Evolutionary conservation across 2,329 filamentous ascomycete genomes (phyloP), one percentile per base, ranked within the genome.

Genomic region (Pyricularia pennisetigena): DNA sequence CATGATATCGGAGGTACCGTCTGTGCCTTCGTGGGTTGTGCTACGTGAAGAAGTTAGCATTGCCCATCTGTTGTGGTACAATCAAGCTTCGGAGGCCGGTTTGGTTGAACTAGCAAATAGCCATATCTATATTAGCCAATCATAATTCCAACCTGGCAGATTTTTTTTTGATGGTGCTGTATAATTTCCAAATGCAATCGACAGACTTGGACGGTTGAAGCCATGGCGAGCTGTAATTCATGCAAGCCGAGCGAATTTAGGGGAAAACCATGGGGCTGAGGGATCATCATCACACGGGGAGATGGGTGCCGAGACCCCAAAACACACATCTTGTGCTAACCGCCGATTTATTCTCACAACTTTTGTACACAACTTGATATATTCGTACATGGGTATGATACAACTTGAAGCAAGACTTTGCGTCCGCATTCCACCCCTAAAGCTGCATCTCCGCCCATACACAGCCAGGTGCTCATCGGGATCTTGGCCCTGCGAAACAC

Each of bases 311-410:
- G 20, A 49, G 16, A 49, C 10, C 14, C 12, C 12, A 12, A 16
- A 49, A 8, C 41, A 49, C 20, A 49, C 4, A 49, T 49, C 16
- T 49, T 4, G 16, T 49, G 5, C 41, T 49, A 20, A 16, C 59
- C 5, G 16, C 23, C 2, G 26, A 26, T 28, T 35, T 35, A 28
- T 14, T 23, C 14, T 4, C 14, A 28, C 24, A 16, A 62, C 12
- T 16, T 62, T 12, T 62, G 59, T 29, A 62, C 23, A 62, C 24
- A 62, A 7, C 7, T 62, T 62, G 12, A 28, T 62, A 20, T 62
- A 62, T 62, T 62, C 59, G 59, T 62, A 62, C 59, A 62, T n/a
- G n/a, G n/a, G n/a, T 29, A 62, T 62, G 59, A 12, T 62, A 62
- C 59, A 62, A 28, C 59, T 23, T 12, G 59, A 28, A 14, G 3